phyloP scores from a whole-genome alignment of 2,329 filamentous ascomycete genomes.

The Penicillium sp. region DNA sequence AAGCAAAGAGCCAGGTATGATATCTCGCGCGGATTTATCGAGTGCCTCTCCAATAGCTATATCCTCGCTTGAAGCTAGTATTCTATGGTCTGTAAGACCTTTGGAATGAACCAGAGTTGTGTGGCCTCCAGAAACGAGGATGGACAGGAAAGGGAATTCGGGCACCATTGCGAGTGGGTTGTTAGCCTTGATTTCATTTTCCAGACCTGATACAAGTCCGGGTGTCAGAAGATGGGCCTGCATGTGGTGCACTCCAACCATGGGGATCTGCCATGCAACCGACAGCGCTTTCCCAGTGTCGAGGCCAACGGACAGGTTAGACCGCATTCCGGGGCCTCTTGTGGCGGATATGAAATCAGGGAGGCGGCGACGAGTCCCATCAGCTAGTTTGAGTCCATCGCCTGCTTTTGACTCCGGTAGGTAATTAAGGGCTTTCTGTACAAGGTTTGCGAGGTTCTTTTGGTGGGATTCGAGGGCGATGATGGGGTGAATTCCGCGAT shows the following conservation, averaged over 20 bases:
- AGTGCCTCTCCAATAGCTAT: constrained; percentile 86
- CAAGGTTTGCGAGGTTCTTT: constrained; percentile 63
- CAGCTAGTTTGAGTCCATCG: constrained; percentile 17
- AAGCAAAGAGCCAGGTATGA: constrained; percentile 65
- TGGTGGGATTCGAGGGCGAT: constrained; percentile 74
- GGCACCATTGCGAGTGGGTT: constrained; percentile 40
- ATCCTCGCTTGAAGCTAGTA: constrained; percentile 72
- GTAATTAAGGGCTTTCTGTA: constrained; percentile 60
- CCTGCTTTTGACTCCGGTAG: constrained; percentile 47
- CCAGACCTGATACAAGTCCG: constrained; percentile 66
- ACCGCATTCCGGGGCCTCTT: constrained; percentile 82
- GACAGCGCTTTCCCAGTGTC: constrained; percentile 85
- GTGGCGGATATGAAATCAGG: constrained; percentile 89
- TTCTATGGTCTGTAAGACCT: constrained; percentile 64
- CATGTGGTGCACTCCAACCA: constrained; percentile 94
- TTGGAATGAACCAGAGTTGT: constrained; percentile 78
- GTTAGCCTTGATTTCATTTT: constrained; percentile 20
- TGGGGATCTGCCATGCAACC: constrained; percentile 75
- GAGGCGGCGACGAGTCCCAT: constrained; percentile 41
- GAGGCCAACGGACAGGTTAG: constrained; percentile 73
- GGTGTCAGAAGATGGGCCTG: constrained; percentile 92
- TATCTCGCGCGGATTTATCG: constrained; percentile 77
- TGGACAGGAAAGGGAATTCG: constrained; percentile 77
- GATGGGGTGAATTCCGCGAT: constrained; percentile 76
- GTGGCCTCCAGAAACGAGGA: constrained; percentile 90